Evolutionary conservation across 129 eudicot genomes (phyloP).

Genomic region (Tanacetum coccineum): DNA sequence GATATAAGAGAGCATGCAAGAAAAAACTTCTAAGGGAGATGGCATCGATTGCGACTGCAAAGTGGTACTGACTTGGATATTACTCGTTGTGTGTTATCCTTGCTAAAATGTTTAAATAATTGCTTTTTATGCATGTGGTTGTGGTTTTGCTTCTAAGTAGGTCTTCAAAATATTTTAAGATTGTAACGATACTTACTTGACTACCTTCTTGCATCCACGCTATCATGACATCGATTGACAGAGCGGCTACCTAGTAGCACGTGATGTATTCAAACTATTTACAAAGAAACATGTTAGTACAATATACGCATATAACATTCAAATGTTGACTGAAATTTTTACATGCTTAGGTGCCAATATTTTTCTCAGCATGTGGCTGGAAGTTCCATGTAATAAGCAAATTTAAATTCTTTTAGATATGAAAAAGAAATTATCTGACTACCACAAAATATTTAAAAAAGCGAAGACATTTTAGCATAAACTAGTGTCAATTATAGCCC

Average conservation of each 20-base stretch:
- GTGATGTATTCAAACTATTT: constrained; percentile 74
- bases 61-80: too few relatives aligned
- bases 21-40: too few relatives aligned
- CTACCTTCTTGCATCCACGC: constrained; percentile 99
- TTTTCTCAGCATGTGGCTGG: not conserved
- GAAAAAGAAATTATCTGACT: too few relatives aligned
- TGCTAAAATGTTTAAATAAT: too few relatives aligned
- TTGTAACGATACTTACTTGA: constrained; percentile 55
- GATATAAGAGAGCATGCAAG: too few relatives aligned
- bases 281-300: constrained; percentile 57
- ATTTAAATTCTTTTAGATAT: too few relatives aligned
- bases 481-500: not conserved
- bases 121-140: too few relatives aligned
- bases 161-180: not conserved
- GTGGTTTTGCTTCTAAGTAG: too few relatives aligned
- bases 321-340: not conserved
- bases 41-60: too few relatives aligned
- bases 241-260: constrained; percentile 98
- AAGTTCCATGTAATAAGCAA: not conserved
- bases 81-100: too few relatives aligned
- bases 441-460: too few relatives aligned
- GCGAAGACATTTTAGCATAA: not conserved
- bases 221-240: constrained; percentile 98
- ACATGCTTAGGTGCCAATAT: not conserved
- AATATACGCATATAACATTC: constrained; percentile 10